Conservation (phyloP, 1,139 yeast genomes). For the Suhomyces bolitotheri region DNA sequence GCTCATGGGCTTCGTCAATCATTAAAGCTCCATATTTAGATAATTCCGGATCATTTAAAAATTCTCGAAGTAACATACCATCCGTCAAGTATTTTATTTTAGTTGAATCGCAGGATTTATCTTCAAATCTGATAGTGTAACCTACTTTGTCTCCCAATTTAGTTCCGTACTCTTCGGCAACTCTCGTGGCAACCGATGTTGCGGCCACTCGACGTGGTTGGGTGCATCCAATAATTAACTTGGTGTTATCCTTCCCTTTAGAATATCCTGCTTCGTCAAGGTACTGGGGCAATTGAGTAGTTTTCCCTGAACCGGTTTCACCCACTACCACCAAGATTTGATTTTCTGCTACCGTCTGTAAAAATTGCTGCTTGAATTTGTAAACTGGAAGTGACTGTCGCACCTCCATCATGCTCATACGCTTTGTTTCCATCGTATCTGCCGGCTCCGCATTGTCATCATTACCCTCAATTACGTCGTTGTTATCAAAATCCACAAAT, state of each 20-base stretch:
- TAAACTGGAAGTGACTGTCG: conserved; percentile 78
- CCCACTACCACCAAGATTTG: conserved; percentile 90
- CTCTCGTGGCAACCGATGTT: conserved; percentile 87
- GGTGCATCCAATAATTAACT: conserved; percentile 76
- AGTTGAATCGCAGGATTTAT: conserved; percentile 62
- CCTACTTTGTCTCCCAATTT: conserved; percentile 81
- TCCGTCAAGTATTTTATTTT: conserved; percentile 86
- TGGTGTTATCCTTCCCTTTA: conserved; percentile 26
- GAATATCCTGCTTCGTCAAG: conserved; percentile 81
- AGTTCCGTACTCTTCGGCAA: conserved; percentile 81
- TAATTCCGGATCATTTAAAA: conserved; percentile 71
- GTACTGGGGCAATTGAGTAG: conserved; percentile 92
- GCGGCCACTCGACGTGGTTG: conserved; percentile 98
- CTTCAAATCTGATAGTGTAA: conserved; percentile 85
- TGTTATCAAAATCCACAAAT: conserved; percentile 63
- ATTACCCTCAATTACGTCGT: conserved; percentile 28
- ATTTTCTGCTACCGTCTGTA: conserved; percentile 61
- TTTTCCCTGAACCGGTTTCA: conserved; percentile 97
- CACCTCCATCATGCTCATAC: conserved; percentile 46
- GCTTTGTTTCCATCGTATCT: conserved; percentile 25
- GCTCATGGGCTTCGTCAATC: conserved; percentile 97
- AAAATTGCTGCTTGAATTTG: conserved; percentile 57
- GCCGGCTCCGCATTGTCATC: conserved; percentile 27
- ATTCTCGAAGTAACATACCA: conserved; percentile 89
- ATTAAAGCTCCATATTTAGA: conserved; percentile 74